Evolutionary conservation across 331 rosid genomes (phyloP).

Genomic region (Quercus tomentella): DNA sequence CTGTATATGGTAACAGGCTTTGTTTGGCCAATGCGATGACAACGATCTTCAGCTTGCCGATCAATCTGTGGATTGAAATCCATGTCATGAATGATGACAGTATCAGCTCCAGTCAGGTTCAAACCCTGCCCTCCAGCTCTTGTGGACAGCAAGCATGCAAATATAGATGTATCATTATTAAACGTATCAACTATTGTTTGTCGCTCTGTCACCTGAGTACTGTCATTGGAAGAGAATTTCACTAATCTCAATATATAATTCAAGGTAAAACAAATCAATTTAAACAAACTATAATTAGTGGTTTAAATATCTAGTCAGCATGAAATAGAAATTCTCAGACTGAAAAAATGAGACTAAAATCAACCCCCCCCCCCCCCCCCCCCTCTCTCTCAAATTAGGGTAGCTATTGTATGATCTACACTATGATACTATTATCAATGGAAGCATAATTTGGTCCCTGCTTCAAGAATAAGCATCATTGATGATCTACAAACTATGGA

Average conservation of each 20-base stretch:
- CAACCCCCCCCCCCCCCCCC: background rate
- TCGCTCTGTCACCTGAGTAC: conserved; percentile 90
- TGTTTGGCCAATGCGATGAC: conserved; percentile 93
- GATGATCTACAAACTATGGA: background rate
- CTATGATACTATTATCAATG: background rate
- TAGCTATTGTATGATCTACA: background rate
- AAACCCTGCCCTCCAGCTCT: conserved; percentile 99
- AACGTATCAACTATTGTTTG: conserved; percentile 93
- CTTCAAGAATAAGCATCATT: background rate
- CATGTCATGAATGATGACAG: conserved; percentile 96
- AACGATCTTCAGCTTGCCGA: conserved; percentile 94
- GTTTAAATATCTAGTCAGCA: background rate
- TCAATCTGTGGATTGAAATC: conserved; percentile 98
- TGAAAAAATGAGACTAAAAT: background rate
- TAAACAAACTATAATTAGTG: background rate
- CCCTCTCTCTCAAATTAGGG: background rate
- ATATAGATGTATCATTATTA: conserved; percentile 75
- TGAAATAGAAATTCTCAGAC: background rate
- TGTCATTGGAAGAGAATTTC: conserved; percentile 37
- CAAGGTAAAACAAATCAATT: background rate
- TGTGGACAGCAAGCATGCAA: conserved; percentile 95
- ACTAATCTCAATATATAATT: background rate
- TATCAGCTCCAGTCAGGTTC: conserved; percentile 88
- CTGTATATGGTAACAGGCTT: conserved; percentile 86
- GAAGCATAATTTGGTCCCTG: background rate